Conservation (phyloP, 192 early-diverging fungal genomes). For the Chytriomyces sp. region DNA sequence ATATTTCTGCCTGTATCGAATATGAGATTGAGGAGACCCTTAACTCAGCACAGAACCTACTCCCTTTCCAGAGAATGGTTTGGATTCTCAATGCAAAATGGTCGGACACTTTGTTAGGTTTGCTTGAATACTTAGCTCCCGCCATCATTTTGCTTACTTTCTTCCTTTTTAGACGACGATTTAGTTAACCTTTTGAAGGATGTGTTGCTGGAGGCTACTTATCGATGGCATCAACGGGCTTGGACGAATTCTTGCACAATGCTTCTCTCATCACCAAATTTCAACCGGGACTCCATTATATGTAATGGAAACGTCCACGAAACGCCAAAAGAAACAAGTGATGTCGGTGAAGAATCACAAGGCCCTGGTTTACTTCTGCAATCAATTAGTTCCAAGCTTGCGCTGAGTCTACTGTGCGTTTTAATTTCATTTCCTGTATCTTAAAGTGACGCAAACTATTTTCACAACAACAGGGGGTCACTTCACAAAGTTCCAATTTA, state of each 20-base stretch:
- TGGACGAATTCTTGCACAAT: slow-evolving; percentile 40
- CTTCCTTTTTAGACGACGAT: slow-evolving; percentile 9
- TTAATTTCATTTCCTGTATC: not conserved
- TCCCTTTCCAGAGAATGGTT: slow-evolving; percentile 64
- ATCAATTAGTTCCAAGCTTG: slow-evolving; percentile 20
- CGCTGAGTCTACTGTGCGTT: slow-evolving; percentile 16
- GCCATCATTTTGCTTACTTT: not conserved
- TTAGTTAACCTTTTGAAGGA: slow-evolving; percentile 8
- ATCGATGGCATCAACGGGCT: slow-evolving; percentile 37
- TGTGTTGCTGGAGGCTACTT: slow-evolving; percentile 35
- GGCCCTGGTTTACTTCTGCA: slow-evolving; percentile 9
- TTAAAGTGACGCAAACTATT: not conserved
- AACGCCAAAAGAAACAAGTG: not conserved
- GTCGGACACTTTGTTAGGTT: slow-evolving; percentile 6
- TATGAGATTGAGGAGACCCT: slow-evolving; percentile 47
- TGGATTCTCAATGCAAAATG: slow-evolving; percentile 55
- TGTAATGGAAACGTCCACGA: slow-evolving; percentile 30
- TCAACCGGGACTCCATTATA: slow-evolving; percentile 10
- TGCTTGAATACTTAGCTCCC: not conserved
- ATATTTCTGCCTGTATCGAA: slow-evolving; percentile 27
- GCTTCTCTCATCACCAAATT: slow-evolving; percentile 14
- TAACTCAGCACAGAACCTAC: slow-evolving; percentile 60
- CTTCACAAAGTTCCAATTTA: slow-evolving; percentile 40
- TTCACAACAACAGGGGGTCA: not conserved
- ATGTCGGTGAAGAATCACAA: not conserved